These are phyloP conservation scores for Rhodosporidiobolus odoratus DNA, from an alignment of 768 basidiomycete genomes.

Conservation along the genomic window DNA sequence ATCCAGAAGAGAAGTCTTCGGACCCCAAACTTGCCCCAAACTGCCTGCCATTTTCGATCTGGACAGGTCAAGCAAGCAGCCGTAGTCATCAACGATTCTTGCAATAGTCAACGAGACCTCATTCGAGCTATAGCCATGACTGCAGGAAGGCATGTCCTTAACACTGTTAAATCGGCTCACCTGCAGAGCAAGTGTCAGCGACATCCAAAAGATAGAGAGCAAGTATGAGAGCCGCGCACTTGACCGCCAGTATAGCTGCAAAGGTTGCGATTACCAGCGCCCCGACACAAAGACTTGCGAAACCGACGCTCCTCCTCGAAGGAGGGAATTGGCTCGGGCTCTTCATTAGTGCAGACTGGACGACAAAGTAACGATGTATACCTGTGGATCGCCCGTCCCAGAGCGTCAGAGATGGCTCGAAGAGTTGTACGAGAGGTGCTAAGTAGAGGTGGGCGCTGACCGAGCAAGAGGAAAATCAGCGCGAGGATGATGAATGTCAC, in stretches of 20 bases:
- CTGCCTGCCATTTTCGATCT: too few relatives aligned
- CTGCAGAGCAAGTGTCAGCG: too few relatives aligned
- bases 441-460: background rate
- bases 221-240: background rate
- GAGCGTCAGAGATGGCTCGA: background rate
- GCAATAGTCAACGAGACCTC: too few relatives aligned
- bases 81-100: too few relatives aligned
- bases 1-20: too few relatives aligned
- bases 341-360: constrained; percentile 16
- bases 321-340: constrained; percentile 31
- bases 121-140: too few relatives aligned
- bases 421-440: background rate
- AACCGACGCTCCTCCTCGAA: constrained; percentile 14
- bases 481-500: constrained; percentile 29
- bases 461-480: constrained; percentile 23
- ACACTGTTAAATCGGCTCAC: too few relatives aligned
- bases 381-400: background rate
- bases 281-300: constrained; percentile 20
- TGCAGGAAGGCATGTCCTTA: too few relatives aligned
- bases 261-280: constrained; percentile 5
- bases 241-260: background rate
- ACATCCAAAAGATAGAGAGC: background rate
- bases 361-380: constrained; percentile 21
- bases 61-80: too few relatives aligned
- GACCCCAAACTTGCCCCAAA: too few relatives aligned